Percentiles rank a stretch among this genome's conserved stretches.
phyloP scores from a whole-genome alignment of 1,284 basidiomycete species.

The Apiotrichum porosum region DNA sequence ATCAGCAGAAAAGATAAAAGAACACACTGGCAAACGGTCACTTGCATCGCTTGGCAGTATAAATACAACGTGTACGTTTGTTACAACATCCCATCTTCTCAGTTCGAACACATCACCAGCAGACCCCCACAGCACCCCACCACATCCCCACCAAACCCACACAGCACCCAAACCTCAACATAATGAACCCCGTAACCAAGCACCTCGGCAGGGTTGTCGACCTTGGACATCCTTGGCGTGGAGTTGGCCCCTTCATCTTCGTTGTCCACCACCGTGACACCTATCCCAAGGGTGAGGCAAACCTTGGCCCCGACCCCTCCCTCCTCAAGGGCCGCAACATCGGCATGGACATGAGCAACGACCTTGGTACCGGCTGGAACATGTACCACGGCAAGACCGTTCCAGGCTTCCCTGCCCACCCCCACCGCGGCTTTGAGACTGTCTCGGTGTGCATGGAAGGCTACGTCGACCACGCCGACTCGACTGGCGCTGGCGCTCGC shows the following conservation, averaged over 20 bases:
- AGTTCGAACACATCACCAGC: no score
- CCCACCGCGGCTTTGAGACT: conserved; percentile 11
- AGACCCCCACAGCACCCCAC: no score
- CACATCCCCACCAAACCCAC: no score
- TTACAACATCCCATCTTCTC: no score
- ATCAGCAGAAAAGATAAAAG: no score
- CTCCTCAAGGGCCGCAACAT: conserved; percentile 8
- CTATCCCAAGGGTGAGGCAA: conserved; percentile 9
- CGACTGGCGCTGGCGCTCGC: conserved; percentile 13
- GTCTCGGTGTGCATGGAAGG: conserved; percentile 5
- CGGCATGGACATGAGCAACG: conserved; percentile 13
- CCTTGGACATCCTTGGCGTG: conserved; percentile 11
- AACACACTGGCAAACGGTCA: no score
- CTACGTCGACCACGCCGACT: conserved; percentile 17
- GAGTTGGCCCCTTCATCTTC: conserved; percentile 13
- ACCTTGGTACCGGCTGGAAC: conserved; percentile 8
- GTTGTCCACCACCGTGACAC: conserved; percentile 7
- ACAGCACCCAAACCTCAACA: no score
- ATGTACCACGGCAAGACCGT: conserved; percentile 13
- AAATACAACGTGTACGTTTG: no score
- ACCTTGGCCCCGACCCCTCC: conserved; percentile 5
- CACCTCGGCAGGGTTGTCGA: no score
- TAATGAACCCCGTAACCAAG: no score
- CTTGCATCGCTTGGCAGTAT: no score
- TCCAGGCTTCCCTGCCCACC: conserved; percentile 11